phyloP scores from a whole-genome alignment of 73 alveolate species.

The Paramecium sexaurelia region DNA sequence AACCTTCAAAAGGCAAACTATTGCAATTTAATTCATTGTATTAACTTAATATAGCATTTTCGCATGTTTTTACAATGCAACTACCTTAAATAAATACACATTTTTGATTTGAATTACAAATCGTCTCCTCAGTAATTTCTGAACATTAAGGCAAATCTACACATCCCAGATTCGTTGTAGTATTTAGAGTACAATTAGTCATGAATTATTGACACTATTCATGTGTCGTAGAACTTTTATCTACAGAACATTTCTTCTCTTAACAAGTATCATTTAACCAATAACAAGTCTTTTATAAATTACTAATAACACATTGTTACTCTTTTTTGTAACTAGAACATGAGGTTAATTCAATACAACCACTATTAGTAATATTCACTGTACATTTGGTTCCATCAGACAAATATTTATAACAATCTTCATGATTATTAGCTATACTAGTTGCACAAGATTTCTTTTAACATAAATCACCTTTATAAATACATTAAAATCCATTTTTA shows the following conservation, averaged over 20 bases:
- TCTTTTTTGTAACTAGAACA: background rate
- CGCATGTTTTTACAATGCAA: background rate
- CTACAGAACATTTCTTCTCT: background rate
- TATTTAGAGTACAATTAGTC: background rate
- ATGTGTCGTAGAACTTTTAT: background rate
- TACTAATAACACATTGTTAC: background rate
- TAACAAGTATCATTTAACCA: background rate
- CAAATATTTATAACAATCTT: background rate
- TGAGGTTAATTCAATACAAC: background rate
- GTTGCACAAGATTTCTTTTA: background rate
- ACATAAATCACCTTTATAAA: background rate
- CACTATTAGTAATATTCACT: background rate
- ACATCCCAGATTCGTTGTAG: background rate
- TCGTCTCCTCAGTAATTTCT: background rate
- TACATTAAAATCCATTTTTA: background rate
- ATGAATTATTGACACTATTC: background rate
- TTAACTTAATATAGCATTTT: background rate
- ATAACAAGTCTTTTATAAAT: background rate
- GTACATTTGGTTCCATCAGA: background rate
- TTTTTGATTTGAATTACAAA: background rate
- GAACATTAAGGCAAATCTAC: background rate
- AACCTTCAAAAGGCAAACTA: background rate
- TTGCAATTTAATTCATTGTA: background rate
- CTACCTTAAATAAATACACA: background rate
- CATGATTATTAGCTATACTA: background rate